Conservation (phyloP, 345 rosid species). For the Gossypium anomalum region DNA sequence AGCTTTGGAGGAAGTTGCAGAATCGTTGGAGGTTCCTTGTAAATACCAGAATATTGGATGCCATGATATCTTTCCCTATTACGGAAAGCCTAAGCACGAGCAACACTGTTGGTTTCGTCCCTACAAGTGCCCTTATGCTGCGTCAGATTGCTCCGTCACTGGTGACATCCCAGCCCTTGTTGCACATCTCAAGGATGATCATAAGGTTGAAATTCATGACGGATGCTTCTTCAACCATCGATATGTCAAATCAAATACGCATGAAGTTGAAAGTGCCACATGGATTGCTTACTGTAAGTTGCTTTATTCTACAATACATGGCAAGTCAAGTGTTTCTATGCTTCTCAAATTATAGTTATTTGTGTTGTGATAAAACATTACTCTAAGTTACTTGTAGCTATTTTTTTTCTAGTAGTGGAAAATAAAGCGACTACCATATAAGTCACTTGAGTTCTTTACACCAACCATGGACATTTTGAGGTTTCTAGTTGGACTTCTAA, state of each 20-base stretch:
- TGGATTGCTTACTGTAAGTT: conserved; percentile 75
- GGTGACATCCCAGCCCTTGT: conserved; percentile 67
- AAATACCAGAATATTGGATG: conserved; percentile 50
- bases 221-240: conserved; percentile 73
- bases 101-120: conserved; percentile 50
- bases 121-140: conserved; percentile 69
- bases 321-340: neutral
- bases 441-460: no score
- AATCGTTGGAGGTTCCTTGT: conserved; percentile 59
- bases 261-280: conserved; percentile 50
- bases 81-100: conserved; percentile 57
- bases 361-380: no score
- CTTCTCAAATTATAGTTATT: no score
- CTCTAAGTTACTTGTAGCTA: no score
- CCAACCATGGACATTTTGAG: no score
- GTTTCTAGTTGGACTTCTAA: no score
- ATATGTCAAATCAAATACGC: conserved; percentile 49
- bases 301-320: neutral
- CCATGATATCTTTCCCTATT: conserved; percentile 52
- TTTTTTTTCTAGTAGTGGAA: no score
- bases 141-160: conserved; percentile 54
- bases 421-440: no score
- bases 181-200: conserved; percentile 65
- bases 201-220: conserved; percentile 73
- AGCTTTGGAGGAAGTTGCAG: conserved; percentile 64